phyloP scores from a whole-genome alignment of 352 stramenopile species.

The Globisporangium yorkense region DNA sequence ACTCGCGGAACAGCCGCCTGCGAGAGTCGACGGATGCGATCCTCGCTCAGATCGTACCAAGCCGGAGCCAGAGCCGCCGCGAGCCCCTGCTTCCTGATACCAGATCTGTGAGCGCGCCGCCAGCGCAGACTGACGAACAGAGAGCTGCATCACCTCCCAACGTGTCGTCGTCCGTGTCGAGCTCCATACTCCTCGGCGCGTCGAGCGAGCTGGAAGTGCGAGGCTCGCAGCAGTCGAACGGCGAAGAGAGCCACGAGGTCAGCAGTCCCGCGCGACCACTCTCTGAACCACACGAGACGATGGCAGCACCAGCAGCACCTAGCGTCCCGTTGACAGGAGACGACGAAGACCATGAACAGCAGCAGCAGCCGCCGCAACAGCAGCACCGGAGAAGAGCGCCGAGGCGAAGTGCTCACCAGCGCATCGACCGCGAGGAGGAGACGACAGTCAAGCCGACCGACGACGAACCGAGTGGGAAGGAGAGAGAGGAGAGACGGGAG shows the following conservation, averaged over 20 bases:
- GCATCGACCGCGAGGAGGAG: too few species aligned
- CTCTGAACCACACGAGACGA: background rate
- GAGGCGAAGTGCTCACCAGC: background rate
- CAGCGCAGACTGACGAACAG: background rate
- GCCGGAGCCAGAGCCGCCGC: background rate
- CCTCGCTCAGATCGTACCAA: background rate
- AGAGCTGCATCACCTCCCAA: background rate
- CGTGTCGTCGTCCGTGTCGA: background rate
- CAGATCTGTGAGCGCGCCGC: background rate
- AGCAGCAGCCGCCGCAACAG: background rate
- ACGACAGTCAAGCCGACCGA: background rate
- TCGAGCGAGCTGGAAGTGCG: background rate
- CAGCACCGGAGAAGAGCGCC: background rate
- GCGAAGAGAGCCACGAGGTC: conserved; percentile 11
- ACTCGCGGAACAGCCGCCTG: conserved; percentile 7
- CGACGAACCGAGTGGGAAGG: conserved; percentile 12
- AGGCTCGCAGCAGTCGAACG: conserved; percentile 9
- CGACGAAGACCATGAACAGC: background rate
- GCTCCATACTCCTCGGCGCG: conserved; percentile 7
- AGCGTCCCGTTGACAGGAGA: background rate
- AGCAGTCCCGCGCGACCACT: background rate
- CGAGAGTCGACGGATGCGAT: conserved; percentile 3
- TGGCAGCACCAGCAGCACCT: background rate
- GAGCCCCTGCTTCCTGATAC: background rate
- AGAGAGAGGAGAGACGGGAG: conserved; percentile 38